A percentile compares a stretch with the other conserved stretches of the same genome.
Evolutionary conservation across 1,139 yeast genomes (phyloP).

Genomic region (Entelexis paramagnoliae): DNA sequence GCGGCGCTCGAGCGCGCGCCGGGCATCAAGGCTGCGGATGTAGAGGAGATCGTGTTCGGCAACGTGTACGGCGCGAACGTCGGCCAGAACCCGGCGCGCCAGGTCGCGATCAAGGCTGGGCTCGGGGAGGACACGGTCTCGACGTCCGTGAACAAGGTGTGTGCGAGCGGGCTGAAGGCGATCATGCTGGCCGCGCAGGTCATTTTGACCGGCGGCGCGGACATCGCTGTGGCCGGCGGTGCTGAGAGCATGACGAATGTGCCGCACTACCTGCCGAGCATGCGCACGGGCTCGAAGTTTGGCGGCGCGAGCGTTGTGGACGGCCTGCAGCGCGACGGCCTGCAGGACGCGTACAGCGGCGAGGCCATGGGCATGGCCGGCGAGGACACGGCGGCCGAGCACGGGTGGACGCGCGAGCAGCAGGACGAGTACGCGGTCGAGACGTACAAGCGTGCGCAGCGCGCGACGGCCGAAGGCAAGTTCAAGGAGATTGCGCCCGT

Average conservation of each 20-base stretch:
- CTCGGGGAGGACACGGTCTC: slow-evolving; percentile 68
- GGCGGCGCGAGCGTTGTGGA: slow-evolving; percentile 74
- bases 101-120: slow-evolving; percentile 88
- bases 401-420: slow-evolving; percentile 50
- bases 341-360: slow-evolving; percentile 78
- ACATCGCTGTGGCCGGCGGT: slow-evolving; percentile 91
- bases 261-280: slow-evolving; percentile 82
- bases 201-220: slow-evolving; percentile 80
- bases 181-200: slow-evolving; percentile 84
- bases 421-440: slow-evolving; percentile 84
- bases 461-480: slow-evolving; percentile 70
- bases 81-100: slow-evolving; percentile 98
- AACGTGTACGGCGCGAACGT: slow-evolving; percentile 86
- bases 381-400: slow-evolving; percentile 81
- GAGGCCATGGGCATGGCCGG: slow-evolving; percentile 93
- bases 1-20: slow-evolving; percentile 56
- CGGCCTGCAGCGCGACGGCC: slow-evolving; percentile 85
- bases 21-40: slow-evolving; percentile 58
- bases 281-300: slow-evolving; percentile 79
- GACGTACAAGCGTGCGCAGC: slow-evolving; percentile 77
- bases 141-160: slow-evolving; percentile 87
- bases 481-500: slow-evolving; percentile 79
- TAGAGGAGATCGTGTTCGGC: slow-evolving; percentile 84
- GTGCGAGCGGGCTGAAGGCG: slow-evolving; percentile 94
- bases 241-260: slow-evolving; percentile 96